phyloP scores from a whole-genome alignment of 164 flowering plant genomes.

The Annona squamosa region DNA sequence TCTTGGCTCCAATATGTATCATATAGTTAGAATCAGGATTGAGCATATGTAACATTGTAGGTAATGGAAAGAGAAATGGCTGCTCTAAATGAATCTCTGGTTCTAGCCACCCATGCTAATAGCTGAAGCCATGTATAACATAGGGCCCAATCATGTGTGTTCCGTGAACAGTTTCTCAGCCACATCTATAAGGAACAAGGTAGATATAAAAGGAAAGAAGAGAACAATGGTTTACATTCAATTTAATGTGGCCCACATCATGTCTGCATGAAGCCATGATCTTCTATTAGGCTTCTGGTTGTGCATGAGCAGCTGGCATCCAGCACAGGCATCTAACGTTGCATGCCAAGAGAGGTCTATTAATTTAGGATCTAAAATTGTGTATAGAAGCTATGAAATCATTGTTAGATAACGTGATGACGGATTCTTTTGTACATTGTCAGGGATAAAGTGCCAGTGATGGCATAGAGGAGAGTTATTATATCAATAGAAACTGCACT shows the following conservation, averaged over 20 bases:
- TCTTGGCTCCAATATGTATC: background rate
- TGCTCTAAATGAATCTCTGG: background rate
- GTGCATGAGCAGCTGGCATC: background rate
- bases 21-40: background rate
- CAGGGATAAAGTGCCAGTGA: conserved; percentile 5
- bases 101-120: background rate
- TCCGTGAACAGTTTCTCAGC: background rate
- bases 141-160: background rate
- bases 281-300: background rate
- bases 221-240: background rate
- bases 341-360: background rate
- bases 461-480: background rate
- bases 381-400: background rate
- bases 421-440: background rate
- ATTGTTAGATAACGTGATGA: background rate
- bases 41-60: background rate
- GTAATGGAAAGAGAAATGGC: background rate
- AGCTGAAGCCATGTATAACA: background rate
- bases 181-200: background rate
- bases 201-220: background rate
- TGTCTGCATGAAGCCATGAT: background rate
- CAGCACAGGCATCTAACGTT: background rate
- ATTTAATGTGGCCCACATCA: background rate
- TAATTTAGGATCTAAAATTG: too few relatives aligned
- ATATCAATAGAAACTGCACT: background rate